Evolutionary conservation across 2,329 filamentous ascomycete species (phyloP).

Genomic region (Pseudocercospora fuligena): DNA sequence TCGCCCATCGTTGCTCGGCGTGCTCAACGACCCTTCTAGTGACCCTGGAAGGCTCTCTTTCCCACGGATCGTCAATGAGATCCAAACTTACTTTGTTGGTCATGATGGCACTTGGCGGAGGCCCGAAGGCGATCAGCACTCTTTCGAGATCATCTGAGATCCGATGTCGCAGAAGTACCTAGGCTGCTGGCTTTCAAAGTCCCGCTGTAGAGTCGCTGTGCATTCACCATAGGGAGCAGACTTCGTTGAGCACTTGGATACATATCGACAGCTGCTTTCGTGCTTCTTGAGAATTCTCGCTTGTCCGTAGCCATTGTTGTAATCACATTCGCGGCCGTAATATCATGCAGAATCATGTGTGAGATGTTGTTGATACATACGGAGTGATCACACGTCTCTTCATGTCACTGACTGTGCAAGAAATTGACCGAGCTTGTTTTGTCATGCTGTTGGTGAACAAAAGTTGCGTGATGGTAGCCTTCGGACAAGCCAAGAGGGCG

Average conservation of each 20-base stretch:
- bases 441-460: too few species aligned
- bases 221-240: too few species aligned
- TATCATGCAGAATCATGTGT: neutral
- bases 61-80: neutral
- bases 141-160: neutral
- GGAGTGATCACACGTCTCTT: too few species aligned
- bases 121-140: neutral
- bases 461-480: too few species aligned
- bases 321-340: neutral
- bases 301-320: neutral
- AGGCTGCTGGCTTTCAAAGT: neutral
- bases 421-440: too few species aligned
- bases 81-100: neutral
- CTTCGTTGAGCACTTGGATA: too few species aligned
- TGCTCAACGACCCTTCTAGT: neutral
- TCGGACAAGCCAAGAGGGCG: neutral
- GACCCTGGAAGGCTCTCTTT: constrained; percentile 6
- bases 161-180: neutral
- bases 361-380: too few species aligned
- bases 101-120: constrained; percentile 1
- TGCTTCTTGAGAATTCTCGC: neutral
- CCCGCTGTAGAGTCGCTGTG: too few species aligned
- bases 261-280: too few species aligned
- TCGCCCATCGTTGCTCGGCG: neutral
- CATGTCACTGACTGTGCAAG: too few species aligned